A percentile compares a stretch with the other conserved stretches of the same genome.
phyloP scores from a whole-genome alignment of 306 rosid genomes.

The Prunus mume region DNA sequence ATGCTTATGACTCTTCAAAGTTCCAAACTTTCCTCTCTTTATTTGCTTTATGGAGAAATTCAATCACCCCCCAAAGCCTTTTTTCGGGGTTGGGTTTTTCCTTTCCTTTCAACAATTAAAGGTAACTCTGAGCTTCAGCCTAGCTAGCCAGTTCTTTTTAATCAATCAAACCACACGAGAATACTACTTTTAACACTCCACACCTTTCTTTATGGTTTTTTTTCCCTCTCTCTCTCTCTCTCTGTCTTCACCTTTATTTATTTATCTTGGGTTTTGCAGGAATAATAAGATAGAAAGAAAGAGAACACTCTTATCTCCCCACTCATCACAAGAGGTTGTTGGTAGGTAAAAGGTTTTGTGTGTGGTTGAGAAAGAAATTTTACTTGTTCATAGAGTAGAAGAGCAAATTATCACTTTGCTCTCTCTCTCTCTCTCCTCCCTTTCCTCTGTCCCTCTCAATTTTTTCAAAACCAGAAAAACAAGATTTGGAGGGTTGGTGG shows the following conservation, averaged over 20 bases:
- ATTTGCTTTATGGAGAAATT: conserved; percentile 41
- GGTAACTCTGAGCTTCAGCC: conserved; percentile 26
- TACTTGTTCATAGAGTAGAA: conserved; percentile 42
- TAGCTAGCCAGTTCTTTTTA: conserved; percentile 24
- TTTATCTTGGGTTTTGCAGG: conserved; percentile 71
- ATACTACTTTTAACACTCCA: conserved; percentile 57
- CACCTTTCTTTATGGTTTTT: conserved; percentile 32
- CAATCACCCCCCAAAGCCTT: conserved; percentile 49
- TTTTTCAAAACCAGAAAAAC: conserved; percentile 6
- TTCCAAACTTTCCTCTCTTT: not conserved
- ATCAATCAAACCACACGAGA: conserved; percentile 67
- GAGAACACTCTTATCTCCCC: conserved; percentile 15
- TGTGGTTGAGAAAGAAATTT: conserved; percentile 76
- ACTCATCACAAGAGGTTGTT: conserved; percentile 40
- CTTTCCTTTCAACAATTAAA: conserved; percentile 30
- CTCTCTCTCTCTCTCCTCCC: not conserved
- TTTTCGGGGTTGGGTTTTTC: not conserved
- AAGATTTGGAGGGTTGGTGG: conserved; percentile 30
- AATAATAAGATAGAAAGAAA: conserved; percentile 44
- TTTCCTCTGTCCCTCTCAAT: conserved; percentile 5
- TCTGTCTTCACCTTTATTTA: conserved; percentile 28
- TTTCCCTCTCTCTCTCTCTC: conserved; percentile 13
- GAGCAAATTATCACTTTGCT: conserved; percentile 6
- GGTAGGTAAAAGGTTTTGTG: conserved; percentile 60
- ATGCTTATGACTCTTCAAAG: conserved; percentile 20